phyloP scores from a whole-genome alignment of 2,329 filamentous ascomycete species.

The Hymenoscyphus repandus region DNA sequence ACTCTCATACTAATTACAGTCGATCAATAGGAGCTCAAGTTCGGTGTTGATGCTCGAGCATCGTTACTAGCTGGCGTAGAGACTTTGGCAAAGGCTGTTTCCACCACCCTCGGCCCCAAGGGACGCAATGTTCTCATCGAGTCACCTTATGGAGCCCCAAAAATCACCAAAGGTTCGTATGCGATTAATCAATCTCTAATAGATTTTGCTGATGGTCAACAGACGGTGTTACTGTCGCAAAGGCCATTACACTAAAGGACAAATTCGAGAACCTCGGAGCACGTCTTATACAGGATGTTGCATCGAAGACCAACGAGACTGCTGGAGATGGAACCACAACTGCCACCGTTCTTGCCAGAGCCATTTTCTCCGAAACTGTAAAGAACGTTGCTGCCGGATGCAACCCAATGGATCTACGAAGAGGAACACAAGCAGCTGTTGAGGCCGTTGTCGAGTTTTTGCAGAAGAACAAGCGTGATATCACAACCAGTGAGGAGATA shows the following conservation, averaged over 20 bases:
- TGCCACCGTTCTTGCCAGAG: conserved; percentile 90
- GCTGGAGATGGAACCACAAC: conserved; percentile 98
- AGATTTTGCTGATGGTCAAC: conserved; percentile 8
- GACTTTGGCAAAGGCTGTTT: conserved; percentile 91
- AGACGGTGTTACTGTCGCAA: conserved; percentile 88
- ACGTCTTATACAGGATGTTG: conserved; percentile 93
- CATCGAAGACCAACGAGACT: conserved; percentile 98
- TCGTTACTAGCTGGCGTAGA: conserved; percentile 89
- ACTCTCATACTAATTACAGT: conserved; percentile 7
- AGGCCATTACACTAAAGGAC: conserved; percentile 89
- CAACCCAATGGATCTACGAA: conserved; percentile 98
- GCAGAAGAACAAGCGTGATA: conserved; percentile 93
- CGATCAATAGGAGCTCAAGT: conserved; percentile 83
- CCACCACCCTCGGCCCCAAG: conserved; percentile 95
- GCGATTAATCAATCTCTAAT: not conserved
- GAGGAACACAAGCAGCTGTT: conserved; percentile 94
- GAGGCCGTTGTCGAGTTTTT: conserved; percentile 92
- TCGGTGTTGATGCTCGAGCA: conserved; percentile 90
- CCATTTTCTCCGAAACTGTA: conserved; percentile 99
- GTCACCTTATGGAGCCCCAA: conserved; percentile 96
- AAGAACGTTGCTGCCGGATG: conserved; percentile 99
- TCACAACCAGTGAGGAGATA: conserved; percentile 95
- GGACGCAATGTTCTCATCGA: conserved; percentile 98
- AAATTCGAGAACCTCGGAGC: conserved; percentile 99
- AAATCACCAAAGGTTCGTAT: conserved; percentile 93